Percentiles rank a stretch among this genome's conserved stretches.
Conservation (phyloP, 257 asterid genomes). For the Cordia subcordata region DNA sequence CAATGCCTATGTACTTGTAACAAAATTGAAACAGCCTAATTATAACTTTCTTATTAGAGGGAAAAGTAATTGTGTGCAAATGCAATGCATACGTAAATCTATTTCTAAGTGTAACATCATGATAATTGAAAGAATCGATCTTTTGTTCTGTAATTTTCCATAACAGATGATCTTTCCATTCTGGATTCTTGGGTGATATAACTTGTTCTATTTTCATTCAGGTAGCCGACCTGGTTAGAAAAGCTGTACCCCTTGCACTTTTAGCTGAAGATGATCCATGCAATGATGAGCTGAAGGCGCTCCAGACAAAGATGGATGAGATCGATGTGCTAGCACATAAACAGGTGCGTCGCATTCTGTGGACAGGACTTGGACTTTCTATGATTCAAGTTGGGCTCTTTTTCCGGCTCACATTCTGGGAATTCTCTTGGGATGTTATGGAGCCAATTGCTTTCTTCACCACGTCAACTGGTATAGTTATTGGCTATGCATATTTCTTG, state of each 20-base stretch:
- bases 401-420: slow-evolving; percentile 96
- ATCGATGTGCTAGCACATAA: slow-evolving; percentile 68
- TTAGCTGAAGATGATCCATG: slow-evolving; percentile 60
- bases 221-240: slow-evolving; percentile 84
- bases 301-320: slow-evolving; percentile 57
- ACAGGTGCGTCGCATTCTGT: slow-evolving; percentile 78
- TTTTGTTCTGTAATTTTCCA: background rate
- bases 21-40: too few species aligned
- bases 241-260: slow-evolving; percentile 73
- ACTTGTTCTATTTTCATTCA: slow-evolving; percentile 17
- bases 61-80: too few species aligned
- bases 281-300: slow-evolving; percentile 54
- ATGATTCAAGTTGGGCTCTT: slow-evolving; percentile 69
- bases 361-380: slow-evolving; percentile 65
- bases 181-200: too few species aligned
- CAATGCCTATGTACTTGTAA: too few species aligned
- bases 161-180: background rate
- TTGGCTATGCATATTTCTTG: slow-evolving; percentile 84
- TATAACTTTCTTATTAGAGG: too few species aligned
- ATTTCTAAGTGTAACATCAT: too few species aligned
- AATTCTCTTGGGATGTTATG: slow-evolving; percentile 96
- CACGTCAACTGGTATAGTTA: slow-evolving; percentile 62
- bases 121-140: background rate
- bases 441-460: slow-evolving; percentile 89
- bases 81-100: too few species aligned